phyloP scores from a whole-genome alignment of 352 stramenopile genomes.

The Pythium dissotocum region DNA sequence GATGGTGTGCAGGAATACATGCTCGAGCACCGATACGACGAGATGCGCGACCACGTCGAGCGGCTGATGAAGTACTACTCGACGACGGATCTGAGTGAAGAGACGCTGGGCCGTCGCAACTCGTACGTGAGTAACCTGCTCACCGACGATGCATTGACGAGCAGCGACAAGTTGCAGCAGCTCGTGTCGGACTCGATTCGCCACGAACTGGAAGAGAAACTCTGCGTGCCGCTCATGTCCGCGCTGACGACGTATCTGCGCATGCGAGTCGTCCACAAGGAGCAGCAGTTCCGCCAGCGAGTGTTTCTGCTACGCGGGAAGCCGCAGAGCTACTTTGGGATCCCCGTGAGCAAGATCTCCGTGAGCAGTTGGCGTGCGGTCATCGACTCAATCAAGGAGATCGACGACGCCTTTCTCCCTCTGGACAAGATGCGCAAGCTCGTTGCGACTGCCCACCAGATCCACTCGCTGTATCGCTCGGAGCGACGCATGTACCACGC shows the following conservation, averaged over 20 bases:
- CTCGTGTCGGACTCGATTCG: conserved; percentile 83
- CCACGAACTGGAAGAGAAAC: conserved; percentile 77
- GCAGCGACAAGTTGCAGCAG: conserved; percentile 73
- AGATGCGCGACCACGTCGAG: conserved; percentile 71
- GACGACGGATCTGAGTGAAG: conserved; percentile 14
- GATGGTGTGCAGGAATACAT: conserved; percentile 87
- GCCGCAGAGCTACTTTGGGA: conserved; percentile 82
- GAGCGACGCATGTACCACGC: conserved; percentile 47
- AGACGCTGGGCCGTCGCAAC: conserved; percentile 41
- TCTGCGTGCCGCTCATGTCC: conserved; percentile 79
- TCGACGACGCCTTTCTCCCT: conserved; percentile 79
- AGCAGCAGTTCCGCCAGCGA: conserved; percentile 71
- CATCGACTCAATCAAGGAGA: conserved; percentile 77
- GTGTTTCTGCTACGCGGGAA: conserved; percentile 68
- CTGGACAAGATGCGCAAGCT: conserved; percentile 86
- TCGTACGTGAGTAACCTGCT: conserved; percentile 67
- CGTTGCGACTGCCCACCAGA: conserved; percentile 64
- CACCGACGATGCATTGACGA: conserved; percentile 57
- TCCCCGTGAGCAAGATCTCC: conserved; percentile 76
- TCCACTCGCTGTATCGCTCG: conserved; percentile 68
- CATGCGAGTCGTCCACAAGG: conserved; percentile 57
- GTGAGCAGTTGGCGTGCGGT: conserved; percentile 73
- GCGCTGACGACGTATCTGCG: conserved; percentile 49
- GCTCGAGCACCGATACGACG: conserved; percentile 80
- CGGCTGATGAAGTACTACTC: conserved; percentile 54